phyloP scores from a whole-genome alignment of 192 early-diverging fungal species.

The Coemansia sp. region DNA sequence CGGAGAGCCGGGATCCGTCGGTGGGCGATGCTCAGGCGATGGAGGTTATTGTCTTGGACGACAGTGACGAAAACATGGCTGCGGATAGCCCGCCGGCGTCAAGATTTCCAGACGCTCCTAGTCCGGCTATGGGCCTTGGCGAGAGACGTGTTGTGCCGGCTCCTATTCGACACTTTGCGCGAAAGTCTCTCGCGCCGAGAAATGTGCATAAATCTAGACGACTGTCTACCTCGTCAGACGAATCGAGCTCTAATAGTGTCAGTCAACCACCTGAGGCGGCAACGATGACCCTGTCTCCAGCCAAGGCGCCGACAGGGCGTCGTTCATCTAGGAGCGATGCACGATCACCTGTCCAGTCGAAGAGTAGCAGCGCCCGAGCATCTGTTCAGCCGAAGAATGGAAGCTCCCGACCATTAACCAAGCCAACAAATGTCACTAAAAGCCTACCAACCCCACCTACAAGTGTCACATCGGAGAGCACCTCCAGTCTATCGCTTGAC shows the following conservation, averaged over 20 bases:
- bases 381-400: background rate
- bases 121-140: background rate
- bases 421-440: background rate
- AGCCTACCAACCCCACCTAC: background rate
- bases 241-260: background rate
- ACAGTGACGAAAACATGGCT: background rate
- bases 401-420: background rate
- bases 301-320: background rate
- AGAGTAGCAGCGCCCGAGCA: background rate
- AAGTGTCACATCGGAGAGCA: background rate
- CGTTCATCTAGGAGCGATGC: background rate
- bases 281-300: background rate
- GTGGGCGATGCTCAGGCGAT: background rate
- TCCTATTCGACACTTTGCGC: background rate
- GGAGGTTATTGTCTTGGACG: slow-evolving; percentile 21
- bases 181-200: background rate
- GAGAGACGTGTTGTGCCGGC: background rate
- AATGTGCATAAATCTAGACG: background rate
- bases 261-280: background rate
- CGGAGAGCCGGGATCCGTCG: background rate
- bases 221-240: background rate
- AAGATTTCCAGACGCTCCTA: background rate
- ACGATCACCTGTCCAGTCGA: background rate
- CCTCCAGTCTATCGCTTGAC: background rate
- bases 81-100: background rate